A percentile compares a stretch with the other conserved stretches of the same genome.
Evolutionary conservation across 768 basidiomycete species (phyloP).

Genomic region (Mycena alexandri): DNA sequence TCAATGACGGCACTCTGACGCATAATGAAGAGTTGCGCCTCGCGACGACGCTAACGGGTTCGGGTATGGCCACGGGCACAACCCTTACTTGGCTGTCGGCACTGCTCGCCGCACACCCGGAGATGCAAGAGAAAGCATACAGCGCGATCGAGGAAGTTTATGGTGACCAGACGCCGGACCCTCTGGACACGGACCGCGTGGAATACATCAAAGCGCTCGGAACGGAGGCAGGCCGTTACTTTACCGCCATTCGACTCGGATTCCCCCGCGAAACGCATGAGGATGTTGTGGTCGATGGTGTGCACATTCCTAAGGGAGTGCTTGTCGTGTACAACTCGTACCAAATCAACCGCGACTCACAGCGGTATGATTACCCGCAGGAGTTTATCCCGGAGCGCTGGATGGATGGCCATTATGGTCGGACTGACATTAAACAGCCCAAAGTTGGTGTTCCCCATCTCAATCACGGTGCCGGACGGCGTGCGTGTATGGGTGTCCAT

Average conservation of each 20-base stretch:
- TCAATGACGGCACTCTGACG: constrained; percentile 14
- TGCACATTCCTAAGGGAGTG: constrained; percentile 23
- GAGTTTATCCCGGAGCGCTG: constrained; percentile 31
- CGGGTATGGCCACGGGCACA: constrained; percentile 20
- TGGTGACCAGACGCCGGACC: constrained; percentile 18
- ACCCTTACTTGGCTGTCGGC: constrained; percentile 18
- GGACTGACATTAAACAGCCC: constrained; percentile 22
- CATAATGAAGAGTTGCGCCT: constrained; percentile 28
- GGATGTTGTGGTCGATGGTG: constrained; percentile 25
- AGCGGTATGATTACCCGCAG: constrained; percentile 27
- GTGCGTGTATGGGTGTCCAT: constrained; percentile 29
- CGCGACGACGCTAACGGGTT: constrained; percentile 24
- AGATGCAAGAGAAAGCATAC: constrained; percentile 29
- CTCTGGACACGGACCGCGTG: constrained; percentile 29
- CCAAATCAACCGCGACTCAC: constrained; percentile 30
- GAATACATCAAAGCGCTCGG: constrained; percentile 33
- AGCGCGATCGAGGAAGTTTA: constrained; percentile 28
- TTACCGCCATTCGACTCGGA: constrained; percentile 24
- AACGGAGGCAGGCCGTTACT: constrained; percentile 25
- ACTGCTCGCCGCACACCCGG: constrained; percentile 25
- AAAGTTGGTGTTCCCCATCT: constrained; percentile 30
- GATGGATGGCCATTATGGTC: constrained; percentile 30
- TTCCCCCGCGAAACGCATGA: constrained; percentile 30
- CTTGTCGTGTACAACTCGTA: constrained; percentile 32
- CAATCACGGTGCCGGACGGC: constrained; percentile 29